Percentiles rank a stretch among this genome's conserved stretches.
Conservation (phyloP, 1,284 basidiomycete genomes). For the Entoloma clypeatum region DNA sequence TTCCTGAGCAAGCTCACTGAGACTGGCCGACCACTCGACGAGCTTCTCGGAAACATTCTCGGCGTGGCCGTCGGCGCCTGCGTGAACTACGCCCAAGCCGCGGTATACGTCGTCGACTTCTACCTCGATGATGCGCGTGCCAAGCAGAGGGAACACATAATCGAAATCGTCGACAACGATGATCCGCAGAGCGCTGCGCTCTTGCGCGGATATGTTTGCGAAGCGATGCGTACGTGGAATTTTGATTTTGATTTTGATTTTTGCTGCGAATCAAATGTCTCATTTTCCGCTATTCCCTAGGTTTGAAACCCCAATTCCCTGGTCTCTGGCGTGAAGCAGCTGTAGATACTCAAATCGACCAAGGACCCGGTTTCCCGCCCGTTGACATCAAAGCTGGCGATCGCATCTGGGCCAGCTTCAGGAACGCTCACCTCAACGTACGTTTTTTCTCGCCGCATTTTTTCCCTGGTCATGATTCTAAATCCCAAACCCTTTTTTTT, state of each 20-base stretch:
- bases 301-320: constrained; percentile 40
- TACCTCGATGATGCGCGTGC: constrained; percentile 44
- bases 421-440: constrained; percentile 49
- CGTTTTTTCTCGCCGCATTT: constrained; percentile 14
- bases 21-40: constrained; percentile 38
- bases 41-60: constrained; percentile 43
- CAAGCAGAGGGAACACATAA: constrained; percentile 38
- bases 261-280: too few relatives aligned
- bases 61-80: constrained; percentile 46
- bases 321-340: constrained; percentile 44
- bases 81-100: constrained; percentile 43
- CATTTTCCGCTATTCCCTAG: constrained; percentile 19
- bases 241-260: background rate
- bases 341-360: constrained; percentile 33
- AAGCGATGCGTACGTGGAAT: constrained; percentile 52
- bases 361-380: constrained; percentile 35
- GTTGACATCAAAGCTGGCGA: constrained; percentile 41
- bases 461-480: background rate
- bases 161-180: constrained; percentile 32
- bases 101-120: constrained; percentile 51
- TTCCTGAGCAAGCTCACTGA: constrained; percentile 43
- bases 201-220: constrained; percentile 49
- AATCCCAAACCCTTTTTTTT: constrained; percentile 1
- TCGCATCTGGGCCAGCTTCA: constrained; percentile 43
- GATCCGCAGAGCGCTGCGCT: constrained; percentile 34